Conservation (phyloP, 2,329 filamentous ascomycete species). For the Leptographium galeiforme region DNA sequence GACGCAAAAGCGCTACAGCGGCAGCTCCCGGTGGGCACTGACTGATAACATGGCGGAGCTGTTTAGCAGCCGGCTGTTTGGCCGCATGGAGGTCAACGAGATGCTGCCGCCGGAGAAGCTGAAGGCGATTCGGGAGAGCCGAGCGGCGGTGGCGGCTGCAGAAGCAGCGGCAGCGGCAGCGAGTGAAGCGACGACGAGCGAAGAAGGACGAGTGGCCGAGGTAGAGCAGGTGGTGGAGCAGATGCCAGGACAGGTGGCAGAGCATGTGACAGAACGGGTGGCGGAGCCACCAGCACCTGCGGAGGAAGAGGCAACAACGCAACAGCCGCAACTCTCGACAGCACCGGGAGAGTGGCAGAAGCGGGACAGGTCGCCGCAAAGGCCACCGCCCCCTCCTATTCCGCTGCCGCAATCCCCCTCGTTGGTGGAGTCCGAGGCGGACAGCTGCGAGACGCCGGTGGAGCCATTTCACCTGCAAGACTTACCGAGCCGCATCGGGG, state of each 20-base stretch:
- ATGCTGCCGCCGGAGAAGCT: conserved; percentile 41
- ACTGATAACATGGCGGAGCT: conserved; percentile 44
- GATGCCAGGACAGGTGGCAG: not conserved
- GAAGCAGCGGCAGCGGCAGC: not conserved
- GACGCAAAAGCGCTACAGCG: conserved; percentile 14
- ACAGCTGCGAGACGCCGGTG: conserved; percentile 25
- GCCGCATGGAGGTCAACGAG: conserved; percentile 43
- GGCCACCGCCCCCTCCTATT: not conserved
- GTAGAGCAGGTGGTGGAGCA: too few relatives aligned
- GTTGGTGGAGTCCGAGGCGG: conserved; percentile 10
- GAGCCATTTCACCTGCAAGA: conserved; percentile 38
- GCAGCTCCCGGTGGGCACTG: conserved; percentile 34
- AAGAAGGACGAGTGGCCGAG: too few relatives aligned
- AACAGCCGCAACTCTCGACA: not conserved
- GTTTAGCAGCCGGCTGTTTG: conserved; percentile 40
- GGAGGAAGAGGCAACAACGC: conserved; percentile 2
- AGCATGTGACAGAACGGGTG: too few relatives aligned
- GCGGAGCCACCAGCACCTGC: not conserved
- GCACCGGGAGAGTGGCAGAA: conserved; percentile 14
- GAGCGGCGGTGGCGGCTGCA: conserved; percentile 17
- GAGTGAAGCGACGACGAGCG: not conserved
- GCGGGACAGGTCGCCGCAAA: not conserved
- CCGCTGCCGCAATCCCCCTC: conserved; percentile 1
- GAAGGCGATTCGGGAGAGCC: conserved; percentile 29
- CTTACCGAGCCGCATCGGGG: conserved; percentile 27